Percentiles rank a stretch among this genome's conserved stretches.
Evolutionary conservation across 805 yeast species (phyloP).

Genomic region (Suhomyces sp.): DNA sequence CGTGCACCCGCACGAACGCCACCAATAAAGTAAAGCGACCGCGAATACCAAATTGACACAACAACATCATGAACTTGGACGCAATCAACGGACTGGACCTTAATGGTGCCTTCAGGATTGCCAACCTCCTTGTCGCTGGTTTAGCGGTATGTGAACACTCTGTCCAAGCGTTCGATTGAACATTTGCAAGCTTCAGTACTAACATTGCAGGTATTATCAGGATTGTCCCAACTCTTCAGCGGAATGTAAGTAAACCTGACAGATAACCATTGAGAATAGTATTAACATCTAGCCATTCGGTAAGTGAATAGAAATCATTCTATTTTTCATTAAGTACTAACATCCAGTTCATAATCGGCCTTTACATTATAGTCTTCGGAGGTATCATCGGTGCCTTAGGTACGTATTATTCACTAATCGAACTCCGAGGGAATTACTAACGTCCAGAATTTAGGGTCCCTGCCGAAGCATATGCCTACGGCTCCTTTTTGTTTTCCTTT

Average conservation of each 20-base stretch:
- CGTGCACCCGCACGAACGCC: constrained; percentile 1
- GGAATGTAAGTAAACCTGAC: constrained; percentile 39
- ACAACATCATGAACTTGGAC: constrained; percentile 41
- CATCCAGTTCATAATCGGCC: constrained; percentile 51
- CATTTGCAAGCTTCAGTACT: constrained; percentile 5
- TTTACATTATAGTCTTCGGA: constrained; percentile 58
- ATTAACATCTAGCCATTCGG: constrained; percentile 34
- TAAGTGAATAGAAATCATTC: constrained; percentile 14
- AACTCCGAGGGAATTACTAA: constrained; percentile 9
- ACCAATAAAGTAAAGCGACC: background rate
- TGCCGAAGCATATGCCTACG: constrained; percentile 60
- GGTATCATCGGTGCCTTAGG: constrained; percentile 49
- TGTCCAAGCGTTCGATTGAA: background rate
- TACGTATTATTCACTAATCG: constrained; percentile 20
- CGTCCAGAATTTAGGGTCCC: constrained; percentile 49
- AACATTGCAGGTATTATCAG: constrained; percentile 39
- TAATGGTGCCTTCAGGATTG: constrained; percentile 45
- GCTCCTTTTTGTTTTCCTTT: constrained; percentile 65
- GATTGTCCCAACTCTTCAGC: constrained; percentile 49
- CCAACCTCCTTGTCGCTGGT: constrained; percentile 55
- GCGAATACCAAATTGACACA: background rate
- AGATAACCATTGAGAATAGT: background rate
- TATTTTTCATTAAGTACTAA: constrained; percentile 15
- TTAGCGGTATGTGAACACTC: constrained; percentile 36
- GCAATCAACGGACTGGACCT: constrained; percentile 41